Conservation (phyloP, 345 rosid genomes). For the Aquilaria malaccensis region DNA sequence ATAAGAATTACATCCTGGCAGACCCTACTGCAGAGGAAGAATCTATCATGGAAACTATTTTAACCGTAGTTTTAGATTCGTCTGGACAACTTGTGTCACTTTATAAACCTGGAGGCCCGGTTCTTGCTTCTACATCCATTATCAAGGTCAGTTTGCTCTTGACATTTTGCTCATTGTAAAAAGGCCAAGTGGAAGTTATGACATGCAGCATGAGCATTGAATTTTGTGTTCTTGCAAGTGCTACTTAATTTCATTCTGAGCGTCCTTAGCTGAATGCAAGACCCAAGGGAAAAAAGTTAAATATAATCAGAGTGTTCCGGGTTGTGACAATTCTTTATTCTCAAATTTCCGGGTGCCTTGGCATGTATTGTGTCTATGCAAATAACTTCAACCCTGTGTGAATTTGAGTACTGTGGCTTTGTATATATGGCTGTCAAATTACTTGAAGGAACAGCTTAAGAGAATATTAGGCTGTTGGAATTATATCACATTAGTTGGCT, state of each 20-base stretch:
- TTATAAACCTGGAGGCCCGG: slow-evolving; percentile 77
- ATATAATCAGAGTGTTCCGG: neutral
- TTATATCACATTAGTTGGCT: neutral
- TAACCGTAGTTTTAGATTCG: slow-evolving; percentile 68
- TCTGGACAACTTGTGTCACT: slow-evolving; percentile 57
- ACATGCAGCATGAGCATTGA: neutral
- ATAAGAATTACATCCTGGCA: slow-evolving; percentile 71
- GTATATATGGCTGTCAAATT: neutral
- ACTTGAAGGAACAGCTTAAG: too few species aligned
- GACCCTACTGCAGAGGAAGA: slow-evolving; percentile 94
- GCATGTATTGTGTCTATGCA: neutral
- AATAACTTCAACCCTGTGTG: neutral
- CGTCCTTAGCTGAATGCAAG: neutral
- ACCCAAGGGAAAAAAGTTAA: neutral
- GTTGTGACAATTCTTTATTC: neutral
- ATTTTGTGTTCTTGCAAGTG: neutral
- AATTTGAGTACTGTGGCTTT: neutral
- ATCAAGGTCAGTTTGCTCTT: slow-evolving; percentile 44
- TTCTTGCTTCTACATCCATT: slow-evolving; percentile 54
- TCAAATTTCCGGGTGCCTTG: too few species aligned
- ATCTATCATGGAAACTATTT: slow-evolving; percentile 68
- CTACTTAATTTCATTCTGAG: neutral
- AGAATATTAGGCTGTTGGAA: neutral
- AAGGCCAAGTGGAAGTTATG: neutral
- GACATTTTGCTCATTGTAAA: neutral